phyloP scores from a whole-genome alignment of 192 early-diverging fungal species.

The Thoreauomyces humboldtii region DNA sequence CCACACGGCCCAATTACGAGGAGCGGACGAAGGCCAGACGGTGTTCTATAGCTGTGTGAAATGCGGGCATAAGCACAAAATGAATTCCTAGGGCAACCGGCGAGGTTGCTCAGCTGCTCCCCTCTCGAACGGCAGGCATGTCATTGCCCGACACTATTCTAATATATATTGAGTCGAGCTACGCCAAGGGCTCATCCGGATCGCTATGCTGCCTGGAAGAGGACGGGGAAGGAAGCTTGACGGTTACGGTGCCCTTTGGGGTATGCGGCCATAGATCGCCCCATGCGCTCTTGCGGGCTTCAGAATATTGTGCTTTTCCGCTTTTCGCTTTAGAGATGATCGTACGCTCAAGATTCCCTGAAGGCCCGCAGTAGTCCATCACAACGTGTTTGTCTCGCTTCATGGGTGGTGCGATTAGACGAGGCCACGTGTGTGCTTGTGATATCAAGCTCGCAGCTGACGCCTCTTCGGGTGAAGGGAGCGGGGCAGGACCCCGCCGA shows the following conservation, averaged over 20 bases:
- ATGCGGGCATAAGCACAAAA: constrained; percentile 94
- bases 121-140: too few species aligned
- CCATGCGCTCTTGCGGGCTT: constrained; percentile 75
- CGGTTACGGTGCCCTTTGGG: neutral
- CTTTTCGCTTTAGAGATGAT: constrained; percentile 65
- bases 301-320: constrained; percentile 68
- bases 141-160: too few species aligned
- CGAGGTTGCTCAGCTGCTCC: too few species aligned
- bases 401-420: constrained; percentile 70
- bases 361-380: constrained; percentile 60
- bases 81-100: too few species aligned
- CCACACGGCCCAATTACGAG: constrained; percentile 94
- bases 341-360: constrained; percentile 61
- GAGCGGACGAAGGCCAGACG: constrained; percentile 99
- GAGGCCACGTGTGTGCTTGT: constrained; percentile 65
- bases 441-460: neutral
- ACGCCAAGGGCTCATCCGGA: neutral
- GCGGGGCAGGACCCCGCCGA: constrained; percentile 62
- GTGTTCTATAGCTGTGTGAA: constrained; percentile 96
- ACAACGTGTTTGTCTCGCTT: constrained; percentile 77
- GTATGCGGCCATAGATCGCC: constrained; percentile 78
- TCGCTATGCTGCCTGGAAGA: neutral
- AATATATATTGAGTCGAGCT: too few species aligned
- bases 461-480: neutral
- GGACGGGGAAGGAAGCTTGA: neutral